Conservation (phyloP, 129 eudicot genomes). For the Flaveria linearis region DNA sequence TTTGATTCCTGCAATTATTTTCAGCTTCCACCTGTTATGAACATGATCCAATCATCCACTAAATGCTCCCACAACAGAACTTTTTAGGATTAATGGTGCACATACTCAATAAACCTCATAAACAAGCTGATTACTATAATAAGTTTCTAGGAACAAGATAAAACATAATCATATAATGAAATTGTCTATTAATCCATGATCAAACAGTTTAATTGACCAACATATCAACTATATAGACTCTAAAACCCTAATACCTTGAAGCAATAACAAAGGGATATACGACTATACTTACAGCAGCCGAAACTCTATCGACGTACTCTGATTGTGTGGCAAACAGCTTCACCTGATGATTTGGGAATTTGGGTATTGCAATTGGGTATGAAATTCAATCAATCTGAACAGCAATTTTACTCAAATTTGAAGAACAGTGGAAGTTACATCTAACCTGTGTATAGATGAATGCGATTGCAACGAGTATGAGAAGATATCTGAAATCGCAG, state of each 20-base stretch:
- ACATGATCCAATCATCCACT: constrained; percentile 25
- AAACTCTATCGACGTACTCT: constrained; percentile 67
- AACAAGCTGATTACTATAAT: neutral
- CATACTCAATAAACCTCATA: neutral
- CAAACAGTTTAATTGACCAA: neutral
- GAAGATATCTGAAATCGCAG: constrained; percentile 73
- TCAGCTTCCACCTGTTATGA: constrained; percentile 74
- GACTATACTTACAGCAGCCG: constrained; percentile 63
- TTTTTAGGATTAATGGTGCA: neutral
- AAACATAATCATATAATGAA: no score
- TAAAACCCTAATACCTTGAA: neutral
- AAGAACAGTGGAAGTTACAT: neutral
- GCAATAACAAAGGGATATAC: constrained; percentile 3
- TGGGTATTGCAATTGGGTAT: neutral
- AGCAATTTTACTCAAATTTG: neutral
- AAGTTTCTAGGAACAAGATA: neutral
- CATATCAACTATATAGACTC: neutral
- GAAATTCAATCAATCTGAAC: neutral
- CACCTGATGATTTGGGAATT: constrained; percentile 47
- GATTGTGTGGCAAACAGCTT: constrained; percentile 74
- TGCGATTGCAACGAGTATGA: constrained; percentile 56
- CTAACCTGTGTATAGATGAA: constrained; percentile 79
- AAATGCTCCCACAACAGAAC: neutral
- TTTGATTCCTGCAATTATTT: constrained; percentile 65
- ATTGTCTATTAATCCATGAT: no score